These are phyloP conservation scores for Neurospora discreta DNA, from an alignment of 495 filamentous ascomycete species.

Conservation along the genomic window DNA sequence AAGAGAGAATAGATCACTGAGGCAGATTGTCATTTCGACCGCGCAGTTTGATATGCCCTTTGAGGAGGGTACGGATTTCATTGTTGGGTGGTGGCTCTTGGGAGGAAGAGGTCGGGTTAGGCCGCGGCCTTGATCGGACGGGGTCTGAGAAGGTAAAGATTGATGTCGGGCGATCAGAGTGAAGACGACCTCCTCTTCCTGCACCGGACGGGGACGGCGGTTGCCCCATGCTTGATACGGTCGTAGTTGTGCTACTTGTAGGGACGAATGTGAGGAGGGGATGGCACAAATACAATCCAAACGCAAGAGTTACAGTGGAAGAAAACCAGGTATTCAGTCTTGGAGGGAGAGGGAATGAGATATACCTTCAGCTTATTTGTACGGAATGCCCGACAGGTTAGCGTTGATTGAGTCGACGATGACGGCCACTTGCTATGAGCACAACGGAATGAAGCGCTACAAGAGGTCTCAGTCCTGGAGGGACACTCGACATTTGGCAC, in stretches of 20 bases:
- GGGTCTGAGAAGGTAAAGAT: background rate
- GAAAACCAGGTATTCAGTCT: background rate
- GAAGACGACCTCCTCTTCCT: background rate
- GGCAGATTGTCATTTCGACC: slow-evolving; percentile 26
- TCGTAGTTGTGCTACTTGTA: background rate
- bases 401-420: background rate
- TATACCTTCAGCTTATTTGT: background rate
- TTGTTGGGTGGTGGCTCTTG: background rate
- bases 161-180: background rate
- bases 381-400: background rate
- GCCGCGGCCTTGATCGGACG: background rate
- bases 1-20: slow-evolving; percentile 8
- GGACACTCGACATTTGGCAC: background rate
- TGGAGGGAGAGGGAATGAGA: background rate
- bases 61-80: slow-evolving; percentile 4
- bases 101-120: background rate
- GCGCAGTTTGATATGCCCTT: slow-evolving; percentile 19
- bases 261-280: background rate
- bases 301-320: background rate
- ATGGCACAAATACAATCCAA: background rate
- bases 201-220: background rate
- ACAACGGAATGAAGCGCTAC: background rate
- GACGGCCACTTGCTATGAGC: background rate
- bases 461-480: background rate
- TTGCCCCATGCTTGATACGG: background rate